A percentile compares a stretch with the other conserved stretches of the same genome.
Evolutionary conservation across 2,329 filamentous ascomycete species (phyloP).

Genomic region (Paracorniculantispora psalliotae): DNA sequence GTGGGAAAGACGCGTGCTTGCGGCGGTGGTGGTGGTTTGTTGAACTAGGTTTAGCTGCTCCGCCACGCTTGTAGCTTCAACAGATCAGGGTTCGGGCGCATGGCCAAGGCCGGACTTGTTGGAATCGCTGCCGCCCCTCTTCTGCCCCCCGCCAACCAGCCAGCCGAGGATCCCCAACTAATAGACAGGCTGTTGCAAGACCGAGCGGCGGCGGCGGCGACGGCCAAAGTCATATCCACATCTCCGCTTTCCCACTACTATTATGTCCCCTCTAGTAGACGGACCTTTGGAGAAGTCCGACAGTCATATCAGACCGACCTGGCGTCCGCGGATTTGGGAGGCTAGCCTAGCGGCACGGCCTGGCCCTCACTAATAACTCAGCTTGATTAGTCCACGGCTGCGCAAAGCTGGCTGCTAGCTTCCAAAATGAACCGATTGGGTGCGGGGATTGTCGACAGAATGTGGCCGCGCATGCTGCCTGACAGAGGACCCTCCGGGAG

Average conservation of each 20-base stretch:
- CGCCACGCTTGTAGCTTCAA: neutral
- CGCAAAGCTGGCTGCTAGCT: no score
- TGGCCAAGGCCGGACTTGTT: no score
- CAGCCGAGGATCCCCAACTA: neutral
- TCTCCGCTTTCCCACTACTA: neutral
- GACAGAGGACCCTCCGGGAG: neutral
- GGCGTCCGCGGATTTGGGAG: neutral
- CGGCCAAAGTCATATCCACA: neutral
- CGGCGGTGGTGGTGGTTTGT: neutral
- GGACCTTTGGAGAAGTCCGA: constrained; percentile 1
- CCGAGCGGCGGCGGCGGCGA: neutral
- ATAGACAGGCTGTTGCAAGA: neutral
- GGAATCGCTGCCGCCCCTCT: no score
- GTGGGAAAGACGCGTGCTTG: neutral
- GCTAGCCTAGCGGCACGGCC: neutral
- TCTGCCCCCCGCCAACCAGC: no score
- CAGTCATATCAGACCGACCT: neutral
- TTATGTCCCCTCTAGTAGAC: neutral
- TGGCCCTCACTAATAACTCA: no score
- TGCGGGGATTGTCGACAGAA: neutral
- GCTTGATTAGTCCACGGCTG: no score
- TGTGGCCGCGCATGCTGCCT: neutral
- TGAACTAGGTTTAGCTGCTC: neutral
- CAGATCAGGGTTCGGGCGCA: neutral
- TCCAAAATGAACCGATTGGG: no score